Percentiles rank a stretch among this genome's conserved stretches.
phyloP scores from a whole-genome alignment of 495 filamentous ascomycete genomes.

The Tuber brumale region DNA sequence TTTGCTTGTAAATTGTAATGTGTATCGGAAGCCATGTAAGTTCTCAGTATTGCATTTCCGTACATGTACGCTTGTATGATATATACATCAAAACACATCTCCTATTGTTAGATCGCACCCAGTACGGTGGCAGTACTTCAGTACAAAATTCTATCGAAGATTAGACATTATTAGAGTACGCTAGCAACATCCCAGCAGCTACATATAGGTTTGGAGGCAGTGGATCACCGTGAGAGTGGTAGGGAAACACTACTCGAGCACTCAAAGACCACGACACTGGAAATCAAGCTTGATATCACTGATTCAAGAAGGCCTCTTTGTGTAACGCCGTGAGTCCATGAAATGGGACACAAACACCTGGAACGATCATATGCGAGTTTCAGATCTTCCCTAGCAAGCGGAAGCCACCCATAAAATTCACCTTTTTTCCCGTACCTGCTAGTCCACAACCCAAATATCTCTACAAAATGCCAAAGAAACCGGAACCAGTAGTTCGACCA shows the following conservation, averaged over 20 bases:
- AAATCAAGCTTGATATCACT: not conserved
- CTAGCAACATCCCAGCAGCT: not conserved
- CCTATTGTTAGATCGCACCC: not conserved
- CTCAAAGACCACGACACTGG: not conserved
- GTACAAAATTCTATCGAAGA: not conserved
- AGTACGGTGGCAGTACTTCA: not conserved
- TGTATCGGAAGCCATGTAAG: not conserved
- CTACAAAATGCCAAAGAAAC: not conserved
- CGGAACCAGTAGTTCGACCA: not conserved
- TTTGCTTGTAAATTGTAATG: not conserved
- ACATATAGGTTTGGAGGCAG: not conserved
- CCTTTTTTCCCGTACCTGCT: not conserved
- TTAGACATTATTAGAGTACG: not conserved
- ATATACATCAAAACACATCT: not conserved
- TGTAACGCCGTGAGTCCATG: not conserved
- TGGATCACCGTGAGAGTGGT: not conserved
- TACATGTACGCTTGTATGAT: not conserved
- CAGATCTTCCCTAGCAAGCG: not conserved
- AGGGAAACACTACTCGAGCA: not conserved
- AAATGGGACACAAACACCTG: not conserved
- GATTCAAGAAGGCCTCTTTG: not conserved
- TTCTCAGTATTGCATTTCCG: not conserved
- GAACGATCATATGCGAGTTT: not conserved
- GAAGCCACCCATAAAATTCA: not conserved
- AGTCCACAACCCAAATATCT: not conserved